These are phyloP conservation scores for Cephalotrichum gorgonifer DNA, from an alignment of 2,329 filamentous ascomycete species.

Conservation along the genomic window DNA sequence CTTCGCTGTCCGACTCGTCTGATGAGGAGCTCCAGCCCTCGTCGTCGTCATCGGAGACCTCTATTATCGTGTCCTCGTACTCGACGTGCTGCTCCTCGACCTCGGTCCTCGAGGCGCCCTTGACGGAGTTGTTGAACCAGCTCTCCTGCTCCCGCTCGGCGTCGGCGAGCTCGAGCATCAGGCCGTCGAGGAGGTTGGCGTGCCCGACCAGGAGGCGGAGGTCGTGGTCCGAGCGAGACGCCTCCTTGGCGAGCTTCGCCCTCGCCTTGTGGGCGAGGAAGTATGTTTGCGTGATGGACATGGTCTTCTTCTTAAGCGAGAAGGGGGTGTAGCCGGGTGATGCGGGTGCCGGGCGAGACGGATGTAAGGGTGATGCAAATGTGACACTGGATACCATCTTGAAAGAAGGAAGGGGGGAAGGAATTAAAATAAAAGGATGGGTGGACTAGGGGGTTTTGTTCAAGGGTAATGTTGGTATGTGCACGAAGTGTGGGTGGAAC, in stretches of 20 bases:
- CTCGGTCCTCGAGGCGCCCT: conserved; percentile 27
- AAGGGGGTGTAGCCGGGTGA: conserved; percentile 25
- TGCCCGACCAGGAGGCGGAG: conserved; percentile 92
- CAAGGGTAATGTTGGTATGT: neutral
- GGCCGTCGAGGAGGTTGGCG: conserved; percentile 90
- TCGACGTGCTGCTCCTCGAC: conserved; percentile 64
- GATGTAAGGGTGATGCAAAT: conserved; percentile 11
- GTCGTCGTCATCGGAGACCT: conserved; percentile 62
- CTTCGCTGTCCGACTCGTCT: conserved; percentile 36
- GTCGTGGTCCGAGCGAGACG: conserved; percentile 84
- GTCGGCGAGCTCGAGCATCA: conserved; percentile 87
- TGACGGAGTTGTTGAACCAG: conserved; percentile 96
- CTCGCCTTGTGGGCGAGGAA: conserved; percentile 94
- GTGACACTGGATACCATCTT: conserved; percentile 4
- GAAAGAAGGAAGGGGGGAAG: neutral
- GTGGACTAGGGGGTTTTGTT: neutral
- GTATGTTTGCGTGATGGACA: conserved; percentile 98
- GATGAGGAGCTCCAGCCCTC: conserved; percentile 49
- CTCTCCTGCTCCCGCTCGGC: conserved; percentile 92
- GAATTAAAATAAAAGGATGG: neutral
- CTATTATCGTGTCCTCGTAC: conserved; percentile 73
- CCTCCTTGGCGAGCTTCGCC: conserved; percentile 89
- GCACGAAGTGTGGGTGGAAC: neutral
- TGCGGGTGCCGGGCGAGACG: conserved; percentile 19
- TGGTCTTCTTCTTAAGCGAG: conserved; percentile 58